These are phyloP conservation scores for Vitis hybrid DNA, from an alignment of 177 flowering plant genomes.

Conservation along the genomic window DNA sequence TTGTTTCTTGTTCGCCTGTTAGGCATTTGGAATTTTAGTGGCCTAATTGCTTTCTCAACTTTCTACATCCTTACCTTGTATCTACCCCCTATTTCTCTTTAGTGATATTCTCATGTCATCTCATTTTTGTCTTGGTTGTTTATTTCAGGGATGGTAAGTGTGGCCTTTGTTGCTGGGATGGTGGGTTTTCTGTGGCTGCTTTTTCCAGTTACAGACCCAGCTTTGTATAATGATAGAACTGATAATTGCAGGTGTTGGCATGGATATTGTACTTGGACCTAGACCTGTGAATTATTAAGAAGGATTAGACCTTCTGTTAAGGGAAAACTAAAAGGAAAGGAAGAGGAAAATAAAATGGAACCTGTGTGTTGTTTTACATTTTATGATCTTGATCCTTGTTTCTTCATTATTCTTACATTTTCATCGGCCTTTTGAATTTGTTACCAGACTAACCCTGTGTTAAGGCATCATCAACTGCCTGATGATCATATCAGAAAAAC, in stretches of 20 bases:
- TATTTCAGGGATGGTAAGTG: constrained; percentile 49
- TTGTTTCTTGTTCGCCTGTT: too few relatives aligned
- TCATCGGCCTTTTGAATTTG: too few relatives aligned
- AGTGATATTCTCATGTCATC: not conserved
- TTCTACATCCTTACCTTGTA: too few relatives aligned
- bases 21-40: too few relatives aligned
- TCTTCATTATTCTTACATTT: too few relatives aligned
- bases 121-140: not conserved
- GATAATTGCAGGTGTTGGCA: constrained; percentile 77
- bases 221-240: constrained; percentile 53
- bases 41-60: too few relatives aligned
- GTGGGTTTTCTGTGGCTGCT: constrained; percentile 58
- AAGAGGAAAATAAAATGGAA: not conserved
- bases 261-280: constrained; percentile 61
- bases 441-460: too few relatives aligned
- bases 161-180: constrained; percentile 59
- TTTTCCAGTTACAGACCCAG: constrained; percentile 64
- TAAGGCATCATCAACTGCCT: too few relatives aligned
- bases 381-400: too few relatives aligned
- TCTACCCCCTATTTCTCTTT: not conserved
- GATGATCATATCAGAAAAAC: too few relatives aligned
- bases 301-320: not conserved
- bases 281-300: not conserved
- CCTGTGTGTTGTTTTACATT: too few relatives aligned
- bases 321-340: not conserved